These are phyloP conservation scores for Colletotrichum tropicicola DNA, from an alignment of 2,329 filamentous ascomycete species.

Conservation along the genomic window DNA sequence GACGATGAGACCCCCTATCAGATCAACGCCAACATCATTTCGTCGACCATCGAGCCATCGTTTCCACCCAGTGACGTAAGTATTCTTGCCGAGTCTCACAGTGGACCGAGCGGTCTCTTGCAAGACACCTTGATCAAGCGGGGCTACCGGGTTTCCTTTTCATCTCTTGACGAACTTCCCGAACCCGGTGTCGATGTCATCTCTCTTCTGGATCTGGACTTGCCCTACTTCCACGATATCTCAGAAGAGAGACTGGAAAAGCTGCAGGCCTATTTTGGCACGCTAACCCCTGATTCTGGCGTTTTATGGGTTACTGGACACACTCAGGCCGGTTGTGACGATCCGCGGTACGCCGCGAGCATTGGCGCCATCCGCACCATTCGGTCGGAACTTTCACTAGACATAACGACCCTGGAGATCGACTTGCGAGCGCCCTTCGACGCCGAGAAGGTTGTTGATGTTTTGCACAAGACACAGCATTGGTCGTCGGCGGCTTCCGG, in stretches of 20 bases:
- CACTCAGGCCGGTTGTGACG: slow-evolving; percentile 1
- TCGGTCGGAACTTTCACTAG: slow-evolving; percentile 36
- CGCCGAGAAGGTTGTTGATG: not conserved
- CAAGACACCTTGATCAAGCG: not conserved
- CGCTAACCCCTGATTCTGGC: not conserved
- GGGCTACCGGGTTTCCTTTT: not conserved
- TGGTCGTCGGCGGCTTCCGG: not conserved
- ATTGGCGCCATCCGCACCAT: slow-evolving; percentile 39
- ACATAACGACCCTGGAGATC: slow-evolving; percentile 35
- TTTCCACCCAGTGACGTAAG: not conserved
- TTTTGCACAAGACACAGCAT: not conserved
- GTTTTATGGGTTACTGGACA: slow-evolving; percentile 42
- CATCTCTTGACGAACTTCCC: not conserved
- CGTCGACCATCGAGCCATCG: not conserved
- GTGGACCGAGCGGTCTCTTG: not conserved
- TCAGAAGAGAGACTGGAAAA: not conserved
- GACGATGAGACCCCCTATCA: not conserved
- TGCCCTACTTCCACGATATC: slow-evolving; percentile 11
- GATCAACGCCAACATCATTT: not conserved
- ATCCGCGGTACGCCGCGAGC: slow-evolving; percentile 32
- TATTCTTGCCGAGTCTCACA: not conserved
- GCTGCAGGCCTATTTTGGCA: not conserved
- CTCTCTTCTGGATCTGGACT: not conserved
- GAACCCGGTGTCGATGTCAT: not conserved
- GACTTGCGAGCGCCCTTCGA: not conserved